Base-by-base conservation (phyloP, 176 grass and related monocot genomes). In the Eleusine coracana region DNA sequence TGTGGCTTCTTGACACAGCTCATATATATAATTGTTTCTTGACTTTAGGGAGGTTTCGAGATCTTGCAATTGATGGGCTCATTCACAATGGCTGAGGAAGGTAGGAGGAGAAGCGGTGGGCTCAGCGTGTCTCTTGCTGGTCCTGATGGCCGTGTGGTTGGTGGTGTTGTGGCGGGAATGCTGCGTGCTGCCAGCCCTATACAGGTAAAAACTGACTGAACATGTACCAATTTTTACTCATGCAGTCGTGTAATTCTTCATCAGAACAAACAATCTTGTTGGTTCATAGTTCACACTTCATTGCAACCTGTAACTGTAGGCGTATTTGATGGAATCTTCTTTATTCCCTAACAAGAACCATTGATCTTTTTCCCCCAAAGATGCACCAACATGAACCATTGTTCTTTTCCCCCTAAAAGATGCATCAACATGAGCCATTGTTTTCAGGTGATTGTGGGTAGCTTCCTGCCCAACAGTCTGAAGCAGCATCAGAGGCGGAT, bases 131-230 rank as follows among this genome's bases (percentile, higher is more conserved):
- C 91, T 5, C 96, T 98, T 78, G 96, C 96, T 71, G 87, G 91
- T 2, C 96, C 96, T 37, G 93, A 98, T 77, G 96, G 96, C 25
- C 93, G 93, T 85, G 91, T 98, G 3, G 83, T 98, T 13, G 93
- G 96, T 21, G 93, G 96, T 4, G 91, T 88, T n/a, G 92, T 98
- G 81, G 91, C 93, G 71, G 93, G 93, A 52, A 81, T 82, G 70
- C 85, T 98, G 67, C 91, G 82, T 83, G 96, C 96, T 71, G 93
- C 93, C 28, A 92, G 91, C 77, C 96, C 96, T 56, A 98, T 98
- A 83, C 96, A 96, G 89, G 96, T 98, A 79, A 45, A 78, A 69
- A 61, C 39, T 7, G 7, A 54, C 45, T 29, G 50, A 56, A 73
- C 23, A 58, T 60, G 20, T 40, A 38, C 70, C 17, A 76, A 73